A percentile compares a stretch with the other conserved stretches of the same genome.
Conservation (phyloP, 345 rosid species). For the Eucalyptus curtisii region DNA sequence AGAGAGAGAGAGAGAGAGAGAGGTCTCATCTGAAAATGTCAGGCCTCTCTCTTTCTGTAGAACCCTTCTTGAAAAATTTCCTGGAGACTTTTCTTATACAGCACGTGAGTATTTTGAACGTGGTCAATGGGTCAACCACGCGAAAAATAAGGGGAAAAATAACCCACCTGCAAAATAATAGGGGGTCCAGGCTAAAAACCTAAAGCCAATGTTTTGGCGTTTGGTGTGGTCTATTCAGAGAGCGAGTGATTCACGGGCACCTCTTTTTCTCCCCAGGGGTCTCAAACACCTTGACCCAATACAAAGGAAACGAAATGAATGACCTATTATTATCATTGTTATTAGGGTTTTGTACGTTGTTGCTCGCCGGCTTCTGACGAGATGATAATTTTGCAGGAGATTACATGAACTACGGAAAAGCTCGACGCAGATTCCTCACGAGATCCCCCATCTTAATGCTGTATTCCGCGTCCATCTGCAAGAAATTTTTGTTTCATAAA, state of each 20-base stretch:
- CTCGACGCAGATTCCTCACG: conserved; percentile 30
- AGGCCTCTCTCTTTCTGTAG: background rate
- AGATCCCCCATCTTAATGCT: conserved; percentile 35
- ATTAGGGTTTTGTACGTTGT: background rate
- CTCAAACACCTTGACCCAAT: background rate
- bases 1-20: background rate
- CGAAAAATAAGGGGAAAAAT: background rate
- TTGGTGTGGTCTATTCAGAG: background rate
- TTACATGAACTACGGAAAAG: conserved; percentile 18
- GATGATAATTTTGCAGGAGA: background rate
- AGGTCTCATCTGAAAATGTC: background rate
- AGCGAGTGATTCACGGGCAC: background rate
- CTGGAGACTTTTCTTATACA: background rate
- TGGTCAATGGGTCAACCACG: conserved; percentile 4
- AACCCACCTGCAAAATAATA: background rate
- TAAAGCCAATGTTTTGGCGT: background rate
- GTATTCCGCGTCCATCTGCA: conserved; percentile 57
- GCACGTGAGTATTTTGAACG: background rate
- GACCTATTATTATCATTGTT: background rate
- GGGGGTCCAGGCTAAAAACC: background rate
- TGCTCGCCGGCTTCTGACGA: background rate
- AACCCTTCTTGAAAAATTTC: background rate
- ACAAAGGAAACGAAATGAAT: background rate
- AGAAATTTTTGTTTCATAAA: background rate
- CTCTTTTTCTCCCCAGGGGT: background rate